phyloP scores from a whole-genome alignment of 305 asterid genomes.

The Solanum aculeatissimum region DNA sequence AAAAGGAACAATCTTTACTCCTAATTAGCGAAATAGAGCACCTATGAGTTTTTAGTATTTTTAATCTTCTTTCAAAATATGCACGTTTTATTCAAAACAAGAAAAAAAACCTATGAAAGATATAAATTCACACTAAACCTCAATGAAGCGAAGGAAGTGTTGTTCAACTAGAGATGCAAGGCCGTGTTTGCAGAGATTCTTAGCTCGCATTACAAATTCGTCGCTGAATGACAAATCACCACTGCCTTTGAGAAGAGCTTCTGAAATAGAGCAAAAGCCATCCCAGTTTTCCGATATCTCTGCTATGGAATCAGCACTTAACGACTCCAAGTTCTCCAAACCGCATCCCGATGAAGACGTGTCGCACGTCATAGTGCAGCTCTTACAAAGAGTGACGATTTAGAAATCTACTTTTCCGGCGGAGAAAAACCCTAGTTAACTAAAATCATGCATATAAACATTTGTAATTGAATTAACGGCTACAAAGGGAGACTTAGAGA shows the following conservation, averaged over 20 bases:
- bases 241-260: constrained; percentile 35
- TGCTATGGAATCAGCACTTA: constrained; percentile 28
- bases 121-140: constrained; percentile 24
- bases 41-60: too few species aligned
- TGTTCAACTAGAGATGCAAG: constrained; percentile 58
- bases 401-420: background rate
- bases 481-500: background rate
- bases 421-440: constrained; percentile 3
- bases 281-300: constrained; percentile 62
- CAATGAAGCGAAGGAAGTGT: constrained; percentile 55
- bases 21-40: background rate
- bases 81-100: background rate
- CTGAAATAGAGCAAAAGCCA: constrained; percentile 45
- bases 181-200: constrained; percentile 41
- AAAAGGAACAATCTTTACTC: background rate
- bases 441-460: background rate
- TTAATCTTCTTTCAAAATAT: background rate
- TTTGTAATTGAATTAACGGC: background rate
- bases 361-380: constrained; percentile 39
- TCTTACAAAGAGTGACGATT: background rate
- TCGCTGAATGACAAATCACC: constrained; percentile 29
- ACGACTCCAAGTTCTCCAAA: constrained; percentile 45
- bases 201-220: constrained; percentile 34
- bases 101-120: background rate
- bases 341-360: constrained; percentile 36